phyloP scores from a whole-genome alignment of 1,139 yeast species.

The Groenewaldozyma sp. region DNA sequence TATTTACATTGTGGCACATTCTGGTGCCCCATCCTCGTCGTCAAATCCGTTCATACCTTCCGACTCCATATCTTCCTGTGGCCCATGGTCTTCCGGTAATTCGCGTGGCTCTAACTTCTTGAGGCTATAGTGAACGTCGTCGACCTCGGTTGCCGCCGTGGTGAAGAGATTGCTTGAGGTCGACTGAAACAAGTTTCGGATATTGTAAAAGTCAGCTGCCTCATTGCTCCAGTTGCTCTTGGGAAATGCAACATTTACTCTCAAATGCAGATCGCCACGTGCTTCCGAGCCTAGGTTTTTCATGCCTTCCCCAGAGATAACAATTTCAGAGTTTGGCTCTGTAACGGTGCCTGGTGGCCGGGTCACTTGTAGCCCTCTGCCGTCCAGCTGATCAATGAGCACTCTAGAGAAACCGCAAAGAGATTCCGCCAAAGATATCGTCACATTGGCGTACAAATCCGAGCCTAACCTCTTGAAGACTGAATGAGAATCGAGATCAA shows the following conservation, averaged over 20 bases:
- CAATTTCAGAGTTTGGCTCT: constrained; percentile 65
- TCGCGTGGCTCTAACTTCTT: constrained; percentile 7
- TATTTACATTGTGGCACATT: constrained; percentile 20
- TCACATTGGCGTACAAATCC: constrained; percentile 56
- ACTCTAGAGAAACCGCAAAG: constrained; percentile 68
- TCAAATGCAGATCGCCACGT: constrained; percentile 69
- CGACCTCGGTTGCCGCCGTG: constrained; percentile 15
- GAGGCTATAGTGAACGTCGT: constrained; percentile 18
- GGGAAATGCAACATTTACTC: constrained; percentile 72
- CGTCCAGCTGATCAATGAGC: constrained; percentile 71
- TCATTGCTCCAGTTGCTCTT: constrained; percentile 38
- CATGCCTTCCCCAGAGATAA: constrained; percentile 78
- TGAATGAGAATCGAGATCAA: constrained; percentile 38
- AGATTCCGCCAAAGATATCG: constrained; percentile 68
- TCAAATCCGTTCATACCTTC: constrained; percentile 4
- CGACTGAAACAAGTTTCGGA: constrained; percentile 20
- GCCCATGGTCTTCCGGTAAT: constrained; percentile 10
- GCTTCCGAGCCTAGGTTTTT: constrained; percentile 42
- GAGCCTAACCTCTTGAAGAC: constrained; percentile 48
- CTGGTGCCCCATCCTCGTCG: constrained; percentile 12
- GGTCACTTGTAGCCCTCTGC: constrained; percentile 57
- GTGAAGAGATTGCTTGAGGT: constrained; percentile 11
- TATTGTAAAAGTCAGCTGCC: constrained; percentile 19
- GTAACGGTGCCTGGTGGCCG: constrained; percentile 61
- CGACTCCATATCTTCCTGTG: constrained; percentile 6